Percentiles rank a stretch among this genome's conserved stretches.
Evolutionary conservation across 1,284 basidiomycete genomes (phyloP).

Genomic region (Kalmanozyma brasiliensis): DNA sequence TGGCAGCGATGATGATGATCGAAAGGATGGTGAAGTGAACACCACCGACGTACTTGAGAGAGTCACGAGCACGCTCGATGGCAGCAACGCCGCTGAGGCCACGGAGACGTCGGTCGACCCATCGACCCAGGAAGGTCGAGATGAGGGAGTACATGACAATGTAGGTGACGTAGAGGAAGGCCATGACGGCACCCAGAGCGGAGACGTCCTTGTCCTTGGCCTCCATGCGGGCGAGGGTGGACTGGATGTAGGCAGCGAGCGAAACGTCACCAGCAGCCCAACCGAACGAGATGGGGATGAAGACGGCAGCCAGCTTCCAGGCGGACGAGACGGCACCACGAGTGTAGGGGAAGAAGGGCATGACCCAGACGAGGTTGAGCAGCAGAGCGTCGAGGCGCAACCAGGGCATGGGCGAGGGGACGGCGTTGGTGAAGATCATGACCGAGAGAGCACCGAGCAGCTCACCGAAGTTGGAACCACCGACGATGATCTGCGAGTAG

Average conservation of each 20-base stretch:
- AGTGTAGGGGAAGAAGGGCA: slow-evolving; percentile 63
- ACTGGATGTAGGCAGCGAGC: slow-evolving; percentile 69
- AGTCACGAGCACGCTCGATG: slow-evolving; percentile 50
- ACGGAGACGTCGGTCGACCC: slow-evolving; percentile 63
- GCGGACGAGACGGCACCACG: slow-evolving; percentile 44
- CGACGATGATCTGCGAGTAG: slow-evolving; percentile 65
- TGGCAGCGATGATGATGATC: slow-evolving; percentile 66
- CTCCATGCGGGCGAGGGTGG: slow-evolving; percentile 65
- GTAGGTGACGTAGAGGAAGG: slow-evolving; percentile 63
- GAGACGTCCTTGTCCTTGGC: slow-evolving; percentile 66
- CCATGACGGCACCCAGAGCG: slow-evolving; percentile 68
- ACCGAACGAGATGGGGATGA: slow-evolving; percentile 67
- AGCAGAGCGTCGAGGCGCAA: slow-evolving; percentile 66
- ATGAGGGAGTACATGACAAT: slow-evolving; percentile 66
- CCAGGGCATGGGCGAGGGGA: slow-evolving; percentile 67
- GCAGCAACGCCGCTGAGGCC: slow-evolving; percentile 31
- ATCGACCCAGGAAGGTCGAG: slow-evolving; percentile 67
- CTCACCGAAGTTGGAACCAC: slow-evolving; percentile 64
- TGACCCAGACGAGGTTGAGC: slow-evolving; percentile 68
- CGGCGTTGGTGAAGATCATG: slow-evolving; percentile 61
- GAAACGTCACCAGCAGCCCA: slow-evolving; percentile 69
- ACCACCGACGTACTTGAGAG: slow-evolving; percentile 63
- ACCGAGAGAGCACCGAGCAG: slow-evolving; percentile 67
- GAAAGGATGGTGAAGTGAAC: slow-evolving; percentile 68
- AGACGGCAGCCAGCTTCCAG: slow-evolving; percentile 63